Evolutionary conservation across 2,329 filamentous ascomycete species (phyloP), one percentile per base, ranked within the genome.

Genomic region (Aspergillus sp.): DNA sequence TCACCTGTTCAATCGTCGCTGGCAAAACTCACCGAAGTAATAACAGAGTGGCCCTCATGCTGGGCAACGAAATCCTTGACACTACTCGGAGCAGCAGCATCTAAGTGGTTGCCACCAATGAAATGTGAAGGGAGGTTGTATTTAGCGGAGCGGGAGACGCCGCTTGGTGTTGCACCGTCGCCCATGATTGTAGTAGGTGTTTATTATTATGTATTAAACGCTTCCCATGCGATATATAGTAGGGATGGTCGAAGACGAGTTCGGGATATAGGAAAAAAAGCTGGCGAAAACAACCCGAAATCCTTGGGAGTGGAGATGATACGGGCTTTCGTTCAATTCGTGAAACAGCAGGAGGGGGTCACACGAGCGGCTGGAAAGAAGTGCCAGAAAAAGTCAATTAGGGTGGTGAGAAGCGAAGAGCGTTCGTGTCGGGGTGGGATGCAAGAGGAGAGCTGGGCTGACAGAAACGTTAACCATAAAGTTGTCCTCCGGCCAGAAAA

Each of bases 11-110:
- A 9, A 48, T n/a, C 6, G 2, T 8, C 40, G 15, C 40, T 9
- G n/a, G 14, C 31, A n/a, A 46, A 77, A 66, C 91, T 83, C 78
- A 98, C 95, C 75, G 93, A 98, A 71, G 91, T 96, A 74, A 99
- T 99, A 76, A 98, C 93, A 19, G 95, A 98, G 83, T 99, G 95
- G 61, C 95, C 95, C 71, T 93, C 90, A 77, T 96, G 84, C 60
- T 84, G 82, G 52, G 90, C 86, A 48, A 99, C 93, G 79, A 98
- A 99, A 77, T 99, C 93, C 84, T 96, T 98, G 62, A 99, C 91
- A 71, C 88, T 89, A 75, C 93, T 89, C 39, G 92, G 85, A 45
- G 90, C 79, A 51, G 95, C 95, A 73, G 89, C 89, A 64, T 87
- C 87, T 63, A 99, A 79, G 73, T 87, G 86, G 81, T 96, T 97